Evolutionary conservation across 176 grass and related monocot species (phyloP), one percentile per base, ranked within the genome.

Genomic region (Phragmites australis): DNA sequence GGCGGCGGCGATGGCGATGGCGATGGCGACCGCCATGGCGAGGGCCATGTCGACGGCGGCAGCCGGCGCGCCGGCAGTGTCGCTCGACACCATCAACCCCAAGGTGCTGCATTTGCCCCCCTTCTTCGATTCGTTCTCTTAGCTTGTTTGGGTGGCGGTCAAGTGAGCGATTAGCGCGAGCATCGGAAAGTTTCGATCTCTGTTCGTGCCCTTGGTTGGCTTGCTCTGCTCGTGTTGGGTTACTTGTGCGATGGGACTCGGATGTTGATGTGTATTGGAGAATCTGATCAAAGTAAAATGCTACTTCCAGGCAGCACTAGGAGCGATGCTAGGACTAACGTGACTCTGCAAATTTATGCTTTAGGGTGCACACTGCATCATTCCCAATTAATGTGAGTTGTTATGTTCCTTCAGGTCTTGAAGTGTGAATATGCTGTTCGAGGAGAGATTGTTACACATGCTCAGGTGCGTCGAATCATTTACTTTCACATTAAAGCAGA

Each of bases 381-480:
- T 49, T 6, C 46, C 42, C 12, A 9, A 25, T 26, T 76, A 30
- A 72, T 64, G 65, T 70, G 45, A 17, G 79, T 48, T 71, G n/a
- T 49, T 54, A 14, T 81, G 25, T 68, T 75, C 8, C 68, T 85
- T 54, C 70, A 97, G 94, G 89, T 97, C 42, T 81, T 92, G 78
- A 88, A 97, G 80, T 97, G 92, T 48, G 90, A 92, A 75, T 97
- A 97, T 68, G 94, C 94, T 44, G 94, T 97, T 58, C 89, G 92
- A 11, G 92, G 94, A 68, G 89, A 97, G 81, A 94, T 97, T 87
- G 89, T 97, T 14, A 92, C 58, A 72, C 92, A 94, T 70, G 94
- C 94, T 72, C 94, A 97, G 89, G 94, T 97, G 81, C 43, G 68
- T 83, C 13, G 3, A 62, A 42, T 70, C 10, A 23, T 21, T 67